phyloP scores from a whole-genome alignment of 2,329 filamentous ascomycete species.

The Zymoseptoria brevis region DNA sequence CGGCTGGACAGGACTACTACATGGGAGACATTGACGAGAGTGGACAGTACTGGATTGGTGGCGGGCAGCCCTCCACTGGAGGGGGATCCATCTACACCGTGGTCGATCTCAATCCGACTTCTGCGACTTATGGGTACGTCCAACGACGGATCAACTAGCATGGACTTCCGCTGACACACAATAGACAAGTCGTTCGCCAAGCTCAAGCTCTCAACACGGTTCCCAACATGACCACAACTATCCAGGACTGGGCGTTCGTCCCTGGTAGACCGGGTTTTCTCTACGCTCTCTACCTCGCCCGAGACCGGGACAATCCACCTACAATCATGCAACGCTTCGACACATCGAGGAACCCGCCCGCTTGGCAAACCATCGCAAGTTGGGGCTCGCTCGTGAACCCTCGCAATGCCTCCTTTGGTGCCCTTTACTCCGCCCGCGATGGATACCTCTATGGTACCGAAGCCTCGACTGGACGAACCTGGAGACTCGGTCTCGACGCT shows the following conservation, averaged over 20 bases:
- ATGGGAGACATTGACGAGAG: slow-evolving; percentile 4
- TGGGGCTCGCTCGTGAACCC: no score
- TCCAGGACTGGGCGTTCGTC: slow-evolving; percentile 7
- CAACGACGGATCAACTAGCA: background rate
- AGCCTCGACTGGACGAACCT: slow-evolving; percentile 1
- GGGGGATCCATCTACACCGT: background rate
- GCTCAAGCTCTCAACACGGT: background rate
- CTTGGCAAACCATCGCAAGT: no score
- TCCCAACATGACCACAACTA: background rate
- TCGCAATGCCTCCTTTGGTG: background rate
- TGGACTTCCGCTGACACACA: background rate
- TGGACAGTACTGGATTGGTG: slow-evolving; percentile 4
- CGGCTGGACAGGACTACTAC: background rate
- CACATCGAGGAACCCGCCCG: background rate
- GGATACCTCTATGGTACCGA: slow-evolving; percentile 4
- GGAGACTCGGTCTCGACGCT: background rate
- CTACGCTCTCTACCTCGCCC: background rate
- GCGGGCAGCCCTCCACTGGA: background rate
- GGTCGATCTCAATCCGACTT: background rate
- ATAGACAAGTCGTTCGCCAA: background rate
- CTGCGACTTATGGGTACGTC: slow-evolving; percentile 1
- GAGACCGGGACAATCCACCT: background rate
- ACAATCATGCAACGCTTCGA: background rate
- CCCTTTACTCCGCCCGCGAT: slow-evolving; percentile 2
- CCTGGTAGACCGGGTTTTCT: background rate